phyloP scores from a whole-genome alignment of 345 rosid species.

The Schrenkiella parvula region DNA sequence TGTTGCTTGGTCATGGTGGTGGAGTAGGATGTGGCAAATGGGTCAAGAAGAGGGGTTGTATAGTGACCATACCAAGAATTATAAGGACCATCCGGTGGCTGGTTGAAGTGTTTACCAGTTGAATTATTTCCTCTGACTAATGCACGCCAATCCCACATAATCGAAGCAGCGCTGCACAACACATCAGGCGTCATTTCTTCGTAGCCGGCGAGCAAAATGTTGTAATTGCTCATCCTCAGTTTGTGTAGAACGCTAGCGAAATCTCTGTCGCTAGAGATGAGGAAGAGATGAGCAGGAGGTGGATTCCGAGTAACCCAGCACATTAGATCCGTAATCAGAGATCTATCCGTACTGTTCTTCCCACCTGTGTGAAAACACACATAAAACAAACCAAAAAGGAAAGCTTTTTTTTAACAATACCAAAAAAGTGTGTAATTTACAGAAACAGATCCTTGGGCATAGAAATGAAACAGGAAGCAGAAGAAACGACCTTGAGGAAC shows the following conservation, averaged over 20 bases:
- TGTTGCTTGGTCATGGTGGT: constrained; percentile 19
- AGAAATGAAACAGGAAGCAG: neutral
- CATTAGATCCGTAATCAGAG: constrained; percentile 68
- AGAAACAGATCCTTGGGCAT: neutral
- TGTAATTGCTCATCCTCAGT: constrained; percentile 86
- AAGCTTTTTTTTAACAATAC: neutral
- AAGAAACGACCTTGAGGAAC: constrained; percentile 54
- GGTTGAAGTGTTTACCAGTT: constrained; percentile 62
- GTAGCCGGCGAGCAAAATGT: constrained; percentile 66
- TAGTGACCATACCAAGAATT: constrained; percentile 92
- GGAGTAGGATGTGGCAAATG: constrained; percentile 38
- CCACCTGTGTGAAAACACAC: constrained; percentile 52
- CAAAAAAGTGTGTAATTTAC: too few species aligned
- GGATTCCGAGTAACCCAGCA: constrained; percentile 83
- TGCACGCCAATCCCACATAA: constrained; percentile 82
- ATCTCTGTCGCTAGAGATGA: constrained; percentile 72
- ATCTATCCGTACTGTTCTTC: constrained; percentile 79
- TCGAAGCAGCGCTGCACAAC: constrained; percentile 85
- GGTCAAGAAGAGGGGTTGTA: constrained; percentile 61
- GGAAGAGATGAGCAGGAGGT: constrained; percentile 87
- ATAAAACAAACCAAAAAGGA: neutral
- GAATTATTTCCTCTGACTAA: constrained; percentile 49
- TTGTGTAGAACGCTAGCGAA: constrained; percentile 62
- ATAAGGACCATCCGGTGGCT: constrained; percentile 91
- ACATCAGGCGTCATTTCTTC: constrained; percentile 42